Base-by-base conservation (phyloP, 768 basidiomycete genomes). In the Leccinum variicolor region DNA sequence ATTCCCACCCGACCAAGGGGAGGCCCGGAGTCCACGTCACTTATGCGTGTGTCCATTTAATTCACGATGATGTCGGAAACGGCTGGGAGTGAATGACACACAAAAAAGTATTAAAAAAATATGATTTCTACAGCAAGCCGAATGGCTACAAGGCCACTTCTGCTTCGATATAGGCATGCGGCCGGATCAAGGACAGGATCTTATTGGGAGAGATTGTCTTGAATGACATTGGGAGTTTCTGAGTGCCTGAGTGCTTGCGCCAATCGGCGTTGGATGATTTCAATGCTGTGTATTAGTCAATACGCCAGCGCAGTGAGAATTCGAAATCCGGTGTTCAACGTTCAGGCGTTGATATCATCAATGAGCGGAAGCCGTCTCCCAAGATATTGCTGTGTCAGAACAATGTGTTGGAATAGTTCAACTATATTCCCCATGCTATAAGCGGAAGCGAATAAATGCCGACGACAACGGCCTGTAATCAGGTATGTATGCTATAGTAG, bases 261-360 rank as follows among this genome's bases (percentile, higher is more conserved):
- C 19, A 33, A 39, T 49, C 41, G 52, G 60, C 15, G 14, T 29
- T 58, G 19, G 34, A 25, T 17, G 33, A 31, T 46, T 47, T 26
- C 41, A 34, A 45, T 52, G 56, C 53, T 53, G 65, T 55, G 14
- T 50, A 43, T 52, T 31, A 29, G 29, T 19, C 11, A 19, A 50
- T 19, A 52, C 19, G 34, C 26, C 47, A 15, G 14, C 23, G 33
- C 33, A 36, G 58, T 60, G 54, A 64, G 56, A 64, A 51, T 26
- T 25, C 11, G 31, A 23, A 23, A 33, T 19, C 25, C 50, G 19
- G 8, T 19, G 23, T 19, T 50, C 49, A 15, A 23, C 19, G 17
- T 34, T 34, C 9, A 28, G 54, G 46, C 1, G 15, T 33, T 34
- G 31, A 29, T 43, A 33, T 33, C 10, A 34, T 14, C 13, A 17